These are phyloP conservation scores for Cichorium intybus DNA, from an alignment of 140 eudicot species.

Conservation along the genomic window DNA sequence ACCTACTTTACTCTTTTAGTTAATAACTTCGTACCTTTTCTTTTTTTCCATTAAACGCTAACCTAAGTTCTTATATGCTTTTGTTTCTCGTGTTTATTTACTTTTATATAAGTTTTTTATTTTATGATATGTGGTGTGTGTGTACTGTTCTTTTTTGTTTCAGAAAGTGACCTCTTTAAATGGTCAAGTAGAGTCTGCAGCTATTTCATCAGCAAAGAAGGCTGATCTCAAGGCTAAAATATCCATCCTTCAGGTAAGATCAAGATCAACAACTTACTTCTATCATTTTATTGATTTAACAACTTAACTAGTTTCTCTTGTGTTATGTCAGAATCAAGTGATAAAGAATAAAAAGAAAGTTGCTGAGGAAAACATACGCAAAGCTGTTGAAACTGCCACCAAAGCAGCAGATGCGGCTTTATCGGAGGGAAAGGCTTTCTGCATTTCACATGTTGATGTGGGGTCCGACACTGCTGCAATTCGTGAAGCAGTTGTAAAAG, in stretches of 20 bases:
- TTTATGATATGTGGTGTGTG: constrained; percentile 10
- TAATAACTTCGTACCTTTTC: too few species aligned
- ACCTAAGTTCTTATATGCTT: too few species aligned
- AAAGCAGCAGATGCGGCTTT: constrained; percentile 69
- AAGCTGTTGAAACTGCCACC: constrained; percentile 64
- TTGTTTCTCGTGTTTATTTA: too few species aligned
- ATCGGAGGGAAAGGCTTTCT: constrained; percentile 71
- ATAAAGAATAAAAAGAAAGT: constrained; percentile 66
- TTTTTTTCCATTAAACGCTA: too few species aligned
- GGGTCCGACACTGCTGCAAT: constrained; percentile 80
- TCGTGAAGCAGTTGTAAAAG: constrained; percentile 92
- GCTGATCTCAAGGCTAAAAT: constrained; percentile 66
- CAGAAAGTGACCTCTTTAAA: constrained; percentile 85
- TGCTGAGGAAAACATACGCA: constrained; percentile 69
- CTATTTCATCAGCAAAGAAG: constrained; percentile 80
- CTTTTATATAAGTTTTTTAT: neutral
- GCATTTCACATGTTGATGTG: constrained; percentile 67
- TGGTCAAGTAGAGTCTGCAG: constrained; percentile 76
- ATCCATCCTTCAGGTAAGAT: constrained; percentile 59
- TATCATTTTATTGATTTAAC: too few species aligned
- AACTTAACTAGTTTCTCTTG: neutral
- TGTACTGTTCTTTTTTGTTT: constrained; percentile 13
- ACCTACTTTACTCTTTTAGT: too few species aligned
- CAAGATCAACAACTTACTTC: neutral
- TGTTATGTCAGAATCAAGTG: constrained; percentile 61